phyloP scores from a whole-genome alignment of 306 rosid genomes.

The Cucumis melo region DNA sequence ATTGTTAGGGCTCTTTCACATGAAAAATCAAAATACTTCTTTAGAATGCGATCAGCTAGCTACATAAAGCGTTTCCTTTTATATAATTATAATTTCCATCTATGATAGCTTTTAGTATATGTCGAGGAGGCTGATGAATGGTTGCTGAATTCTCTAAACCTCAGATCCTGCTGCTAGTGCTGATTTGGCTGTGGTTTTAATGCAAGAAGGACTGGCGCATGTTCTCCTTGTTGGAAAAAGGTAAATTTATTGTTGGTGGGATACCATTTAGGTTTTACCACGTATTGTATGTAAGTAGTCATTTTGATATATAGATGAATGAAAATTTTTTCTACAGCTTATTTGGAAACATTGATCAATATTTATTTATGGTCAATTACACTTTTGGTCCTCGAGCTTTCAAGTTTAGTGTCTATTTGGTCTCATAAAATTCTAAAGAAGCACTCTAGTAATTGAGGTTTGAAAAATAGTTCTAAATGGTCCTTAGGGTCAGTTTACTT shows the following conservation, averaged over 20 bases:
- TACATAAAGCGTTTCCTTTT: background rate
- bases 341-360: background rate
- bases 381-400: background rate
- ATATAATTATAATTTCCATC: background rate
- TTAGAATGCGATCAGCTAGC: background rate
- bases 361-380: background rate
- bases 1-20: background rate
- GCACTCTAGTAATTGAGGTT: background rate
- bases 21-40: background rate
- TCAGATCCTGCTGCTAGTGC: conserved; percentile 95
- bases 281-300: background rate
- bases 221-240: conserved; percentile 83
- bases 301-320: background rate
- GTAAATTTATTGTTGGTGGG: conserved; percentile 20
- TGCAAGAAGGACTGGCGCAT: conserved; percentile 99
- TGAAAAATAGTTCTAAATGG: background rate
- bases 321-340: background rate
- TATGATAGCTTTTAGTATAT: background rate
- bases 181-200: conserved; percentile 88
- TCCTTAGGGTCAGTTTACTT: background rate
- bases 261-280: background rate
- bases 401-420: background rate
- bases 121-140: background rate
- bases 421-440: too few species aligned
- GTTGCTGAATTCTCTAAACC: conserved; percentile 10